These are phyloP conservation scores for Arthroderma sp. DNA, from an alignment of 2,329 filamentous ascomycete species.

Conservation along the genomic window DNA sequence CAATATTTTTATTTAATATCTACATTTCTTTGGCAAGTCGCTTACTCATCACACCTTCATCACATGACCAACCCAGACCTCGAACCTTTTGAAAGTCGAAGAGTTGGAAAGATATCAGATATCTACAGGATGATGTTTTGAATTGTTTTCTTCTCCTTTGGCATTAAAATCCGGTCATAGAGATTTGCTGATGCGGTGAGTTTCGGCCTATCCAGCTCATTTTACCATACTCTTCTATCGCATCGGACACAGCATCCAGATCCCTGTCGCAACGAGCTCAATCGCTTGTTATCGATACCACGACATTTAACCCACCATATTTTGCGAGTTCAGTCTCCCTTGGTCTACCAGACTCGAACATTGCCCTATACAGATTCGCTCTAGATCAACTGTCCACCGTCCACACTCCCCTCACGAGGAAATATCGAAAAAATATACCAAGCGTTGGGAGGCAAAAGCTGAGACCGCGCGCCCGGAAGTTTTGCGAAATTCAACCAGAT, in stretches of 20 bases:
- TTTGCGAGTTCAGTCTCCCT: background rate
- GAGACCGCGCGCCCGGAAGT: background rate
- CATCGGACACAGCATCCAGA: background rate
- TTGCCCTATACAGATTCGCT: background rate
- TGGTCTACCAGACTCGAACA: background rate
- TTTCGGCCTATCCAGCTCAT: background rate
- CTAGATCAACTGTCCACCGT: background rate
- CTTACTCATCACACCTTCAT: background rate
- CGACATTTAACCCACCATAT: constrained; percentile 5
- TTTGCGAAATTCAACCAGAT: background rate
- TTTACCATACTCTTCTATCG: background rate
- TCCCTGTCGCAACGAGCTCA: constrained; percentile 7
- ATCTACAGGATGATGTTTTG: background rate
- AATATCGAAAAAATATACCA: background rate
- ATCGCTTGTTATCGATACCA: constrained; percentile 8
- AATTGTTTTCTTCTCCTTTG: background rate
- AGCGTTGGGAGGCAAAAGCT: background rate
- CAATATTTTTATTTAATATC: no score
- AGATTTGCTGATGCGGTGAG: background rate
- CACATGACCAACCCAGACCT: background rate
- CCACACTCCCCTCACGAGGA: background rate
- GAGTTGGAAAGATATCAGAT: background rate
- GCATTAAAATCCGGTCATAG: background rate
- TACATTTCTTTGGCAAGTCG: background rate
- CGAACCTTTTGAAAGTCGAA: background rate